phyloP scores from a whole-genome alignment of 306 rosid genomes.

The Lathyrus tuberosus region DNA sequence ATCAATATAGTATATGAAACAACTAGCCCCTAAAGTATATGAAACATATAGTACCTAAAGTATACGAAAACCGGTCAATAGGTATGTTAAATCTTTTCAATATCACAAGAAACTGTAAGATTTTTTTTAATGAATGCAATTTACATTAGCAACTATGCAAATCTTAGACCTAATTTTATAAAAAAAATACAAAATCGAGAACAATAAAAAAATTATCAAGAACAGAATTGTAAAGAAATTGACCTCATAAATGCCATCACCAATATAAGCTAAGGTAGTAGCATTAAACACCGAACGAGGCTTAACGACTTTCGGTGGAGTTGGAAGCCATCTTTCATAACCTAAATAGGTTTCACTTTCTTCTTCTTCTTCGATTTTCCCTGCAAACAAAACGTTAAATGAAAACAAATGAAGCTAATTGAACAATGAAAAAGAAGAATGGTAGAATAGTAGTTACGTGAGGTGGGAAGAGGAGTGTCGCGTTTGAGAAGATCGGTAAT shows the following conservation, averaged over 20 bases:
- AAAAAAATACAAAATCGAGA: not conserved
- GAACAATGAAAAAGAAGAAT: not conserved
- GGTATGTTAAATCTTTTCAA: slow-evolving; percentile 5
- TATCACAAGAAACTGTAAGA: not conserved
- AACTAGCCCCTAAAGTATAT: too few species aligned
- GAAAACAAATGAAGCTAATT: not conserved
- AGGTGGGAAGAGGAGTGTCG: slow-evolving; percentile 38
- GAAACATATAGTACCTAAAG: too few species aligned
- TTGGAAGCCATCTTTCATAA: slow-evolving; percentile 81
- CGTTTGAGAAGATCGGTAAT: slow-evolving; percentile 72
- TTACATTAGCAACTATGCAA: not conserved
- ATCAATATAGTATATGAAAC: too few species aligned
- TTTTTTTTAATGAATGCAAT: not conserved
- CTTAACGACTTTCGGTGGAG: slow-evolving; percentile 78
- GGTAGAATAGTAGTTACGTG: slow-evolving; percentile 16
- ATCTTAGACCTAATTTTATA: not conserved
- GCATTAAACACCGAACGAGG: slow-evolving; percentile 83
- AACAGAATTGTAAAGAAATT: not conserved
- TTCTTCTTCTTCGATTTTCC: not conserved
- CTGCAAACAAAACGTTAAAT: not conserved
- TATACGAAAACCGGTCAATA: too few species aligned
- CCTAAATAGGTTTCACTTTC: slow-evolving; percentile 65
- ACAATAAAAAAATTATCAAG: not conserved
- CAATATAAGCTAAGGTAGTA: slow-evolving; percentile 77
- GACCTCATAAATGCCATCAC: slow-evolving; percentile 91